phyloP scores from a whole-genome alignment of 108 stramenopile species.

The Nannochloropsis salina region DNA sequence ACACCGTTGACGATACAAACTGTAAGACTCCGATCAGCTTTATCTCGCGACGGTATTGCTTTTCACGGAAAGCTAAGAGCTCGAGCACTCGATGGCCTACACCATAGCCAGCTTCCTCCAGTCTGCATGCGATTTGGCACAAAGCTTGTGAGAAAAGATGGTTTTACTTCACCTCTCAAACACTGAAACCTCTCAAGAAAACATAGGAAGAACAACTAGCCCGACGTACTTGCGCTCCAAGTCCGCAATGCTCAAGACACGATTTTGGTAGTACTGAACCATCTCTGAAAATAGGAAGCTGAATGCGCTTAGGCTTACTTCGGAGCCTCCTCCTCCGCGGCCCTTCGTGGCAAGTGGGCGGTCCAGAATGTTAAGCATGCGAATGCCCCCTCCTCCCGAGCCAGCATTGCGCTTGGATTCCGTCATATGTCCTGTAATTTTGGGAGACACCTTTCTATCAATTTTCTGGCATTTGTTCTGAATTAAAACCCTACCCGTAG shows the following conservation, averaged over 20 bases:
- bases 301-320: constrained; percentile 81
- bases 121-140: constrained; percentile 35
- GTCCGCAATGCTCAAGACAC: constrained; percentile 77
- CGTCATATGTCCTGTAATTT: not conserved
- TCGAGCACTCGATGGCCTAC: constrained; percentile 86
- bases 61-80: constrained; percentile 69
- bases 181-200: not conserved
- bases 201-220: not conserved
- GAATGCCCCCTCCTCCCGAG: not conserved
- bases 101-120: constrained; percentile 81
- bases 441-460: not conserved
- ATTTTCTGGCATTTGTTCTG: no score
- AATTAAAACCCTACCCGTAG: no score
- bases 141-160: no score
- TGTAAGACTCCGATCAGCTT: constrained; percentile 55
- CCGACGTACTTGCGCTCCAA: constrained; percentile 65
- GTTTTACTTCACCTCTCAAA: not conserved
- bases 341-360: constrained; percentile 15
- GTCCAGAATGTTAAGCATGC: not conserved
- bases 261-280: constrained; percentile 86
- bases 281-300: constrained; percentile 87
- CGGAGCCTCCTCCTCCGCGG: not conserved
- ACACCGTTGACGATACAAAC: constrained; percentile 82
- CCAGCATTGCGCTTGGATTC: not conserved
- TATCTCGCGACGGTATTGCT: constrained; percentile 58